These are phyloP conservation scores for Monilinia aucupariae DNA, from an alignment of 2,329 filamentous ascomycete species.

Conservation along the genomic window DNA sequence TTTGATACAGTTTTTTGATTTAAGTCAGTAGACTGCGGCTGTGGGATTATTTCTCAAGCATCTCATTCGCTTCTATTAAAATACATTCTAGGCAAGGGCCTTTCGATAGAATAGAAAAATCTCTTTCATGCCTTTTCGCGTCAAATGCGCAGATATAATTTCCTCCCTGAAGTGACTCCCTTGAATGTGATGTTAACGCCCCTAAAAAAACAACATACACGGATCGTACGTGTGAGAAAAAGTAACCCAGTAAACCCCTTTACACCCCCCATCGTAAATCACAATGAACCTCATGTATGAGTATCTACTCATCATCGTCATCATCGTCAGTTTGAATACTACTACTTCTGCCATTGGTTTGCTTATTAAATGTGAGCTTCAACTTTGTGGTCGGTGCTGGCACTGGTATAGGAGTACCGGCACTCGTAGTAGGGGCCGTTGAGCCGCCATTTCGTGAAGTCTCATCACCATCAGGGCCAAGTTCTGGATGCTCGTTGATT, in stretches of 20 bases:
- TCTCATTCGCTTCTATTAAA: slow-evolving; percentile 31
- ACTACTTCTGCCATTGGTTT: slow-evolving; percentile 39
- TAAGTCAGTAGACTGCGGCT: background rate
- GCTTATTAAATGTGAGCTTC: slow-evolving; percentile 57
- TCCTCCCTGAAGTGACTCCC: background rate
- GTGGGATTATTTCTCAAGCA: slow-evolving; percentile 9
- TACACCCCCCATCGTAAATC: slow-evolving; percentile 19
- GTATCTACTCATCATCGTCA: slow-evolving; percentile 23
- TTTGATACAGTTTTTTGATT: background rate
- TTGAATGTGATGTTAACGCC: slow-evolving; percentile 20
- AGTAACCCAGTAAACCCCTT: slow-evolving; percentile 18
- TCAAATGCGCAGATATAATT: slow-evolving; percentile 11
- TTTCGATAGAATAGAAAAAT: slow-evolving; percentile 14
- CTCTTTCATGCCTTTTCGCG: slow-evolving; percentile 4
- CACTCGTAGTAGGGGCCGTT: slow-evolving; percentile 49
- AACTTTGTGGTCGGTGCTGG: slow-evolving; percentile 47
- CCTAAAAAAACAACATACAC: slow-evolving; percentile 15
- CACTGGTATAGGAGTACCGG: slow-evolving; percentile 59
- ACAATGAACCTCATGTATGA: slow-evolving; percentile 16
- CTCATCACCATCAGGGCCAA: slow-evolving; percentile 47
- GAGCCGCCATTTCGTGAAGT: slow-evolving; percentile 34
- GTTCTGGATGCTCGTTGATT: slow-evolving; percentile 49
- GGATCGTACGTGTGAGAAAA: slow-evolving; percentile 7
- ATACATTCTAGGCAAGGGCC: slow-evolving; percentile 32
- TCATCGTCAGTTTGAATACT: slow-evolving; percentile 50